Percentiles rank a stretch among this genome's conserved stretches.
phyloP scores from a whole-genome alignment of 352 stramenopile genomes.

The Phytophthora idaei region DNA sequence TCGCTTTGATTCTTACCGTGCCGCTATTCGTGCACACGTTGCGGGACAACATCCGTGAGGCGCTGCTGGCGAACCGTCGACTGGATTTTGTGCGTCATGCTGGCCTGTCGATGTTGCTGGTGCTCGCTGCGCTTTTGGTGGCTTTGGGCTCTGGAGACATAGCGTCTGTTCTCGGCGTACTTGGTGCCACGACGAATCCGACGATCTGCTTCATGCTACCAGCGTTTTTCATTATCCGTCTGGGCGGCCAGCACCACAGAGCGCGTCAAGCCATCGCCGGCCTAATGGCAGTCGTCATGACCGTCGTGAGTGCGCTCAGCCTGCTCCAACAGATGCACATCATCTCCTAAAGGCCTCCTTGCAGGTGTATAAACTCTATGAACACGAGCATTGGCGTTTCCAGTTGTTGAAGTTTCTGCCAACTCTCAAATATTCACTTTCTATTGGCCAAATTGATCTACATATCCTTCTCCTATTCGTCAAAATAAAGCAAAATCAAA shows the following conservation, averaged over 20 bases:
- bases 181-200: constrained; percentile 87
- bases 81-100: constrained; percentile 57
- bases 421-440: background rate
- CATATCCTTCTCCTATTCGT: constrained; percentile 8
- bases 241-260: constrained; percentile 47
- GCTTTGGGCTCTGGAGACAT: constrained; percentile 83
- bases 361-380: constrained; percentile 8
- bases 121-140: constrained; percentile 55
- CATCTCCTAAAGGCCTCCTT: constrained; percentile 15
- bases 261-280: constrained; percentile 53
- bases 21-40: constrained; percentile 88
- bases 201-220: constrained; percentile 90
- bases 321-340: constrained; percentile 58
- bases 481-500: constrained; percentile 11
- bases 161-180: constrained; percentile 79
- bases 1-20: constrained; percentile 84
- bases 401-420: constrained; percentile 6
- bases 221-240: constrained; percentile 71
- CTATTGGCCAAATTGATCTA: constrained; percentile 9
- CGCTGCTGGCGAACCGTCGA: constrained; percentile 53
- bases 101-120: constrained; percentile 59
- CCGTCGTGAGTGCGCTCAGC: constrained; percentile 56
- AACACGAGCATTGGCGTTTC: background rate
- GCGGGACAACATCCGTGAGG: constrained; percentile 83
- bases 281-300: constrained; percentile 50